Percentiles rank a stretch among this genome's conserved stretches.
phyloP scores from a whole-genome alignment of 805 yeast species.

The Wickerhamomyces queroliae region DNA sequence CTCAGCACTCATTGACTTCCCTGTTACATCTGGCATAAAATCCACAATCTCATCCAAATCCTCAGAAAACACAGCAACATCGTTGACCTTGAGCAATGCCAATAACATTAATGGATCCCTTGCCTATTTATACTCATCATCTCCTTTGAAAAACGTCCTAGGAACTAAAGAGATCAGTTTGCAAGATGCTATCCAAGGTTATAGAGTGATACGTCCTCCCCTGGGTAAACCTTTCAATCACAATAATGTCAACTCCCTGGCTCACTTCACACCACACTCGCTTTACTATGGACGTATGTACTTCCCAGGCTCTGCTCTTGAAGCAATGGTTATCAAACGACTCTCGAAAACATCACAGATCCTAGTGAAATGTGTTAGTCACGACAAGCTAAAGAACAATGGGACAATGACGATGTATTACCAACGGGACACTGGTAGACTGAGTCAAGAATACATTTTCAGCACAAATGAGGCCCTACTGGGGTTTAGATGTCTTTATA shows the following conservation, averaged over 20 bases:
- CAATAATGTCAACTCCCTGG: not conserved
- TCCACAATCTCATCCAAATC: slow-evolving; percentile 67
- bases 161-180: slow-evolving; percentile 49
- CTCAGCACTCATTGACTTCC: slow-evolving; percentile 57
- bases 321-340: slow-evolving; percentile 77
- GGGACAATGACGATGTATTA: slow-evolving; percentile 61
- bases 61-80: slow-evolving; percentile 63
- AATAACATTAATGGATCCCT: slow-evolving; percentile 73
- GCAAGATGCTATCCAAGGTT: slow-evolving; percentile 68
- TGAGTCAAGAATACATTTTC: slow-evolving; percentile 68
- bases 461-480: slow-evolving; percentile 79
- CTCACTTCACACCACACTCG: slow-evolving; percentile 25
- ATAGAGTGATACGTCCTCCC: slow-evolving; percentile 48
- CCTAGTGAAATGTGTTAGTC: slow-evolving; percentile 70
- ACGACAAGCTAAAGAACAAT: slow-evolving; percentile 45
- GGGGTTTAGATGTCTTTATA: slow-evolving; percentile 78
- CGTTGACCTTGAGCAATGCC: slow-evolving; percentile 60
- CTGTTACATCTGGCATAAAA: slow-evolving; percentile 60
- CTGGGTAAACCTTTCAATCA: slow-evolving; percentile 3
- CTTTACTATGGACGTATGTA: slow-evolving; percentile 82
- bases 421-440: slow-evolving; percentile 60
- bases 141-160: slow-evolving; percentile 43
- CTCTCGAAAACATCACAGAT: slow-evolving; percentile 57
- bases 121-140: slow-evolving; percentile 72
- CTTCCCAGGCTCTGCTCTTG: slow-evolving; percentile 80